phyloP scores from a whole-genome alignment of 768 basidiomycete species.

The Tulasnella sp. region DNA sequence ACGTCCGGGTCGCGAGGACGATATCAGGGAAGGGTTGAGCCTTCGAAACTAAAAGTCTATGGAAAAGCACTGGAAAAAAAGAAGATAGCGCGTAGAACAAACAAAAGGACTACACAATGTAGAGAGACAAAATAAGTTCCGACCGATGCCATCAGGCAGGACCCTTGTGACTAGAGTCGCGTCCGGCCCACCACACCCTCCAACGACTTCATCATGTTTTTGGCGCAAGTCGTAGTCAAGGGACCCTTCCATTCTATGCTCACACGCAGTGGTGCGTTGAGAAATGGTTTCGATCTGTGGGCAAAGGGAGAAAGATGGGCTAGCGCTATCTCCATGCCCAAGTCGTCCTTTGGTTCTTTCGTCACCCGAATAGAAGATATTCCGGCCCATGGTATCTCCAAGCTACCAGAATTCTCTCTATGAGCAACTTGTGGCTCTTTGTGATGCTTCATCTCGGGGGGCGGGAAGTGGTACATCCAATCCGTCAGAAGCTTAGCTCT shows the following conservation, averaged over 20 bases:
- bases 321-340: conserved; percentile 4
- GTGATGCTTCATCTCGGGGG: neutral
- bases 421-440: neutral
- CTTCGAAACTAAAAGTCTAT: neutral
- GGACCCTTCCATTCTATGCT: neutral
- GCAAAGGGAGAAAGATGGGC: neutral
- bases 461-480: conserved; percentile 2
- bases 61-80: neutral
- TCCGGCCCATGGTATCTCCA: neutral
- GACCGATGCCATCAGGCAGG: neutral
- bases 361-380: conserved; percentile 9
- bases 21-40: neutral
- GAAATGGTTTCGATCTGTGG: neutral
- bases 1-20: neutral
- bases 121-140: neutral
- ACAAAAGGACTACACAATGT: neutral
- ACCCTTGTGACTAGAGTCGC: neutral
- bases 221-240: neutral
- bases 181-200: neutral
- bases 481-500: conserved; percentile 8
- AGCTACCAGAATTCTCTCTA: neutral
- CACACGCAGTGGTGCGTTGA: neutral
- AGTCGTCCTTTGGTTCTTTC: conserved; percentile 1
- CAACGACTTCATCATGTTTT: neutral
- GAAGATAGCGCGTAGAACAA: neutral